Conservation (phyloP, 1,284 basidiomycete species). For the Gomphus sp. region DNA sequence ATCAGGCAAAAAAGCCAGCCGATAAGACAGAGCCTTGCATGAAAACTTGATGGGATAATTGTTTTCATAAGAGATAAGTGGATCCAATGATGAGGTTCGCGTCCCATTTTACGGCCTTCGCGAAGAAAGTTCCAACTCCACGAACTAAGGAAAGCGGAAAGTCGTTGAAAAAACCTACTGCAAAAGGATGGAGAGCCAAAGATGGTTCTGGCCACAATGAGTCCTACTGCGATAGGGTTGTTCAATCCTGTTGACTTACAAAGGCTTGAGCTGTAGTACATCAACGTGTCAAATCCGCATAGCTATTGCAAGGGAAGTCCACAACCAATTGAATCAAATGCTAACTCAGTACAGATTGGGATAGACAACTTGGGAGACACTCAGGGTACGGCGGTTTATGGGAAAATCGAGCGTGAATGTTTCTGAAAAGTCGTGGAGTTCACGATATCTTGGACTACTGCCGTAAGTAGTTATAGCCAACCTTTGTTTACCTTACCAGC, state of each 20-base stretch:
- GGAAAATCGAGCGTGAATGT: conserved; percentile 49
- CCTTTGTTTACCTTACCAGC: no score
- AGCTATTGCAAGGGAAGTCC: conserved; percentile 78
- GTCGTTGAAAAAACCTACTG: no score
- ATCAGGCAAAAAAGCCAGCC: conserved; percentile 64
- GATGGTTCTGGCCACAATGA: conserved; percentile 73
- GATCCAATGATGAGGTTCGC: conserved; percentile 71
- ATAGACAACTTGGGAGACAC: conserved; percentile 30
- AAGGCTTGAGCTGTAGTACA: conserved; percentile 73
- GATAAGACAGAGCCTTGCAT: conserved; percentile 63
- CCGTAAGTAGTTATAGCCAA: conserved; percentile 18
- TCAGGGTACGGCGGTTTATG: conserved; percentile 59
- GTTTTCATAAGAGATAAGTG: conserved; percentile 70
- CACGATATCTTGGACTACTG: conserved; percentile 52
- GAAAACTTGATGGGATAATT: conserved; percentile 74
- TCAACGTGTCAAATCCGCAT: conserved; percentile 68
- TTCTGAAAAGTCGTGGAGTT: conserved; percentile 53
- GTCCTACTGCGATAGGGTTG: conserved; percentile 71
- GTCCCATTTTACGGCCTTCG: conserved; percentile 79
- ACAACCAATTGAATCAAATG: conserved; percentile 52
- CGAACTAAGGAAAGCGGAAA: conserved; percentile 37
- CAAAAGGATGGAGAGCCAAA: conserved; percentile 27
- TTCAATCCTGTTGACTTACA: conserved; percentile 76
- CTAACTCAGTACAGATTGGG: not conserved
- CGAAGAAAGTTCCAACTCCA: conserved; percentile 71